These are phyloP conservation scores for Parafenestella ontariensis DNA, from an alignment of 2,329 filamentous ascomycete genomes.

Conservation along the genomic window DNA sequence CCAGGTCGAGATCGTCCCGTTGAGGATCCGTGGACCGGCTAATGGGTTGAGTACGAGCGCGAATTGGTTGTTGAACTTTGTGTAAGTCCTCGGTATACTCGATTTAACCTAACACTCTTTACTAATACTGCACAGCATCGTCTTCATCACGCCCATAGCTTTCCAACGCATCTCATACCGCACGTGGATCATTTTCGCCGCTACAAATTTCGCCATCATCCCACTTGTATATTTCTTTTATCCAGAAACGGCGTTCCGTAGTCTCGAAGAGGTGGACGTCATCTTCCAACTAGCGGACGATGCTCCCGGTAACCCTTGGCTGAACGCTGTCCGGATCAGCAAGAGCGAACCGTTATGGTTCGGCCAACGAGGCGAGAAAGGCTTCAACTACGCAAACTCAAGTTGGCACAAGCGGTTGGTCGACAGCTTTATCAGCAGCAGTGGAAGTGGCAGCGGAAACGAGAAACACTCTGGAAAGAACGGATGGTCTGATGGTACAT, in stretches of 20 bases:
- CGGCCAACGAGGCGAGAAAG: conserved; percentile 60
- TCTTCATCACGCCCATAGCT: conserved; percentile 69
- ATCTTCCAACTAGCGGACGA: conserved; percentile 64
- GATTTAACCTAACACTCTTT: too few relatives aligned
- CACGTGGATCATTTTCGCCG: conserved; percentile 66
- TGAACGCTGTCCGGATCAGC: conserved; percentile 58
- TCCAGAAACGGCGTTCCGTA: conserved; percentile 63
- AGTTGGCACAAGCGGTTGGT: conserved; percentile 34
- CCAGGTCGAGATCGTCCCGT: conserved; percentile 81
- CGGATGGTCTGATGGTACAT: not conserved
- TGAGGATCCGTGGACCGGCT: conserved; percentile 85
- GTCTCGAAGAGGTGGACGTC: conserved; percentile 72
- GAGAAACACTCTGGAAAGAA: not conserved
- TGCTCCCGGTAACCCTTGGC: conserved; percentile 54
- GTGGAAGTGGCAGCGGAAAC: conserved; percentile 20
- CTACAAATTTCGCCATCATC: conserved; percentile 59
- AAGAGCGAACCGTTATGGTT: conserved; percentile 62
- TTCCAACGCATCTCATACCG: conserved; percentile 61
- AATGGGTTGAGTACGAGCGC: conserved; percentile 86
- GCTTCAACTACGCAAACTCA: conserved; percentile 54
- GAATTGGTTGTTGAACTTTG: conserved; percentile 75
- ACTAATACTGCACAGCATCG: conserved; percentile 61
- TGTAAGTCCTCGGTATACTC: conserved; percentile 58
- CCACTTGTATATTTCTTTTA: conserved; percentile 66
- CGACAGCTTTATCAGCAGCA: conserved; percentile 17